Conservation (phyloP, 2,329 filamentous ascomycete species). For the Neonectria faginata region DNA sequence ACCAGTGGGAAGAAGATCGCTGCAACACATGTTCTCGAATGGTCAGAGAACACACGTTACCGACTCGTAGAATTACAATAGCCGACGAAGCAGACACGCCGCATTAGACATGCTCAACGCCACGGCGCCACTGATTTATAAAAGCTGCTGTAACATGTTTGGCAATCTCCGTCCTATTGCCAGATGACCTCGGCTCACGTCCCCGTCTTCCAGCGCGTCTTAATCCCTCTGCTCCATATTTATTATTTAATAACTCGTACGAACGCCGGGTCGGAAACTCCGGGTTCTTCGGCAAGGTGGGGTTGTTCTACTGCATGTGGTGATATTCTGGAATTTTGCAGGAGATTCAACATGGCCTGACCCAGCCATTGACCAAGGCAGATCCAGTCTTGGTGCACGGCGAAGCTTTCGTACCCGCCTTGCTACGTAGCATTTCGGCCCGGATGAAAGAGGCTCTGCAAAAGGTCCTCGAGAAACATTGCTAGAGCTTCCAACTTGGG, state of each 20-base stretch:
- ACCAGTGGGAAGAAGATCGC: background rate
- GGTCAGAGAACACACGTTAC: background rate
- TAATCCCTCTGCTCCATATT: slow-evolving; percentile 18
- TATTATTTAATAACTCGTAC: slow-evolving; percentile 34
- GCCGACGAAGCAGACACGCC: background rate
- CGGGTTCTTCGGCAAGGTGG: slow-evolving; percentile 38
- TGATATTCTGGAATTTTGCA: slow-evolving; percentile 43
- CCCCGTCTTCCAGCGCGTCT: background rate
- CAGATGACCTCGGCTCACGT: slow-evolving; percentile 2
- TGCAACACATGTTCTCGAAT: background rate
- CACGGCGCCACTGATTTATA: background rate
- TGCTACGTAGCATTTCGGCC: slow-evolving; percentile 17
- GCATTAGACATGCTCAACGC: background rate
- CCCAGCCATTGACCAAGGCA: slow-evolving; percentile 33
- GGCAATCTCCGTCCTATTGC: slow-evolving; percentile 14
- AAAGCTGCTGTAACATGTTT: background rate
- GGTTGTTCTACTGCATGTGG: slow-evolving; percentile 20
- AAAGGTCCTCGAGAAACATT: slow-evolving; percentile 21
- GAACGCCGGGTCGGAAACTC: slow-evolving; percentile 28
- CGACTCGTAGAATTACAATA: background rate
- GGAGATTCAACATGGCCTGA: slow-evolving; percentile 17
- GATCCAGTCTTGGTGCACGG: slow-evolving; percentile 18
- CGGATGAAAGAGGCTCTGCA: slow-evolving; percentile 27
- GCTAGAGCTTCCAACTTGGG: slow-evolving; percentile 25
- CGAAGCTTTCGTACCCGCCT: background rate